A percentile compares a stretch with the other conserved stretches of the same genome.
These are phyloP conservation scores for Candida arabinofermentans DNA, from an alignment of 805 yeast species.

Conservation along the genomic window DNA sequence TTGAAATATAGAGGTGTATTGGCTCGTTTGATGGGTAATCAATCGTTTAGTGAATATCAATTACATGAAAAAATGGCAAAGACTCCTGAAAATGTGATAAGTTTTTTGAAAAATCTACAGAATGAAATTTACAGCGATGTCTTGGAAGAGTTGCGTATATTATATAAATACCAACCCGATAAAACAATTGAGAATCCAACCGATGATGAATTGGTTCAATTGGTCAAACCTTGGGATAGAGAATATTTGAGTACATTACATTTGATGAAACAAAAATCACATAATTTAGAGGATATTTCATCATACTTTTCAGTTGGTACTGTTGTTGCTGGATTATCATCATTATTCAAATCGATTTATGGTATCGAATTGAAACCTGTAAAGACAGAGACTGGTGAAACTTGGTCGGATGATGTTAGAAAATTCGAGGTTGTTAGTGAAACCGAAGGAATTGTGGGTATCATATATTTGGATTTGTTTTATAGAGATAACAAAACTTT, in stretches of 20 bases:
- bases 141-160: slow-evolving; percentile 47
- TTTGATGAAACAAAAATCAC: slow-evolving; percentile 32
- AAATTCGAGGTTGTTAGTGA: slow-evolving; percentile 73
- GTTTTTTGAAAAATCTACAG: slow-evolving; percentile 62
- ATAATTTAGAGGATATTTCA: slow-evolving; percentile 46
- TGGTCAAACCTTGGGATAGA: slow-evolving; percentile 87
- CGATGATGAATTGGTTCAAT: slow-evolving; percentile 39
- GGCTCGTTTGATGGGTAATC: slow-evolving; percentile 68
- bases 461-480: slow-evolving; percentile 84
- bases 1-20: slow-evolving; percentile 63
- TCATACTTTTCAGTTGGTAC: slow-evolving; percentile 81
- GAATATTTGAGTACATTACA: slow-evolving; percentile 46
- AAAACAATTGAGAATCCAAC: slow-evolving; percentile 21
- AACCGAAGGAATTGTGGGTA: slow-evolving; percentile 62
- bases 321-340: slow-evolving; percentile 77
- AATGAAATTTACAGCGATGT: slow-evolving; percentile 50
- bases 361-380: slow-evolving; percentile 74
- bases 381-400: slow-evolving; percentile 63
- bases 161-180: slow-evolving; percentile 32
- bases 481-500: slow-evolving; percentile 71
- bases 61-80: slow-evolving; percentile 88
- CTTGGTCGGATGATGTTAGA: slow-evolving; percentile 86
- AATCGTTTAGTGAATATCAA: slow-evolving; percentile 74
- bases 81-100: slow-evolving; percentile 66
- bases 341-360: slow-evolving; percentile 65